Evolutionary conservation across 75 land plant genomes (phyloP), one percentile per base, ranked within the genome.

Genomic region (Selaginella tamariscina): DNA sequence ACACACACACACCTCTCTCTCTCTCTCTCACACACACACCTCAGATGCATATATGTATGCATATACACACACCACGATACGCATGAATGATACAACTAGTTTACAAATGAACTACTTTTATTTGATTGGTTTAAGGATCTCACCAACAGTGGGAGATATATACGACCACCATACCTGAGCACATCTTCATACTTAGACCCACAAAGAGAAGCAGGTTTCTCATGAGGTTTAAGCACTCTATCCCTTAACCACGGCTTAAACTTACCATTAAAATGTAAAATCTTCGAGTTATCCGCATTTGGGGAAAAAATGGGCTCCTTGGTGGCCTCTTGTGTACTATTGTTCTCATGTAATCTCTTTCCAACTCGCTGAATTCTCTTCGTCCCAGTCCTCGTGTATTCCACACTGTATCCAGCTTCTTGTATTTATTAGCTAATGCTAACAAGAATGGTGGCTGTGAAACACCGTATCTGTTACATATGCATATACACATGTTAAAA

Each of bases 241-340:
- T 32, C 27, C 27, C 70, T 28, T 31, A 68, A 68, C 79, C 86
- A 84, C 2, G 65, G 72, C 65, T 66, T 82, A 29, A 20, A 78
- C 31, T 75, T 75, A 32, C 84, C 86, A 70, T 84, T 80, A 70
- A 73, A 84, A 24, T 66, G 81, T 32, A 77, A 56, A 27, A 76
- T 72, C 54, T 82, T 82, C 0, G 72, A 68, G 29, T 33, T 57
- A n/a, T 64, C 66, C 1, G 72, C 74, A 31, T 73, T 31, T n/a
- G 71, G 71, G 26, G 74, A 73, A 1, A 73, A 39, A 73, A 73
- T 20, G 74, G 74, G 8, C 55, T 67, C 27, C 62, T 55, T 21
- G 30, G 55, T 15, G 74, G 74, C 56, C 55, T 66, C 32, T 67
- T 68, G 8, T 24, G 13, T 28, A 66, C 66, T 24, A 30, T 30